These are phyloP conservation scores for Gonapodya prolifera DNA, from an alignment of 192 early-diverging fungal species.

Conservation along the genomic window DNA sequence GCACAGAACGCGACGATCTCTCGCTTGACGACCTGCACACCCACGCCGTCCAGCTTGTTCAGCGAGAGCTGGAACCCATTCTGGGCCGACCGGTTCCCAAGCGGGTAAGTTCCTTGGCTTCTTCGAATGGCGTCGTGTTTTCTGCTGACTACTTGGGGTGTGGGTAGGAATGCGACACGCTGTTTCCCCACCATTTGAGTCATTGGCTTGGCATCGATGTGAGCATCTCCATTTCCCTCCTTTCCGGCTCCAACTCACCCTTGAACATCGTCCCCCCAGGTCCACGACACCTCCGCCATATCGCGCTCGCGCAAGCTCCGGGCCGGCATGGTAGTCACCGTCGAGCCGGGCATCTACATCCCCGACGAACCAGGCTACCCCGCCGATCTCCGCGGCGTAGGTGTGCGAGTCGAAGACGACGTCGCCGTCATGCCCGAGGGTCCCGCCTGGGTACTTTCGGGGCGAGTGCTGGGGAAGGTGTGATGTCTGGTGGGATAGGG, in stretches of 20 bases:
- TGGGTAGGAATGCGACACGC: slow-evolving; percentile 23
- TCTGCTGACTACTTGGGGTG: too few relatives aligned
- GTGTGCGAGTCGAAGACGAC: slow-evolving; percentile 94
- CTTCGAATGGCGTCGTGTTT: too few relatives aligned
- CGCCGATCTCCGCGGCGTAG: slow-evolving; percentile 69
- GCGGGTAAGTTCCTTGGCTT: slow-evolving; percentile 70
- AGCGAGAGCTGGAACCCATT: slow-evolving; percentile 54
- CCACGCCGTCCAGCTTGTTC: slow-evolving; percentile 52
- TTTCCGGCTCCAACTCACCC: neutral
- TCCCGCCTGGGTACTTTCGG: slow-evolving; percentile 13
- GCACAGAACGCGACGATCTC: slow-evolving; percentile 25
- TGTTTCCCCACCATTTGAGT: slow-evolving; percentile 92
- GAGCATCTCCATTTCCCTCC: neutral
- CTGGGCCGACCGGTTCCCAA: slow-evolving; percentile 35
- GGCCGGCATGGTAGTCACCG: slow-evolving; percentile 80
- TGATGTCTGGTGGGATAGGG: neutral
- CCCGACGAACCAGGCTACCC: slow-evolving; percentile 59
- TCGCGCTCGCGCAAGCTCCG: slow-evolving; percentile 55
- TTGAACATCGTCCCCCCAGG: neutral
- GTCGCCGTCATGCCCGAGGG: slow-evolving; percentile 61
- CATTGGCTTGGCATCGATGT: slow-evolving; percentile 94
- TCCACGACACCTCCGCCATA: slow-evolving; percentile 69
- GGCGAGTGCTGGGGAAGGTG: neutral
- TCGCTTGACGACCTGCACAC: slow-evolving; percentile 78
- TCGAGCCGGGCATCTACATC: slow-evolving; percentile 92